These are phyloP conservation scores for Pythium periplocum DNA, from an alignment of 352 stramenopile genomes.

Conservation along the genomic window DNA sequence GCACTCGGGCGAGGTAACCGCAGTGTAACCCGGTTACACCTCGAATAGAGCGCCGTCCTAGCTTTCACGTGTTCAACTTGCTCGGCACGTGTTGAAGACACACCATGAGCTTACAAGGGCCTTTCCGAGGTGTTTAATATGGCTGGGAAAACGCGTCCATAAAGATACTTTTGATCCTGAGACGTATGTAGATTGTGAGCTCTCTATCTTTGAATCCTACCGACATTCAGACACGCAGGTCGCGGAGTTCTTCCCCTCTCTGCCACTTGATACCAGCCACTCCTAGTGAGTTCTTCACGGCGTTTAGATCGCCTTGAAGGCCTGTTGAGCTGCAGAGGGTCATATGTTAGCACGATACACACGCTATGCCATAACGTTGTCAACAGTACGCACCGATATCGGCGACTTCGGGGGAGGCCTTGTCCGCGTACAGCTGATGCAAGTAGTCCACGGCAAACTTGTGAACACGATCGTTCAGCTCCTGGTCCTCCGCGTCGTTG, in stretches of 20 bases:
- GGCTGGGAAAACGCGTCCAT: too few relatives aligned
- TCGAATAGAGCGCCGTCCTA: too few relatives aligned
- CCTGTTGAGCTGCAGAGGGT: slow-evolving; percentile 11
- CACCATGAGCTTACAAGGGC: too few relatives aligned
- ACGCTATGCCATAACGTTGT: not conserved
- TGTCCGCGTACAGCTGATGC: slow-evolving; percentile 18
- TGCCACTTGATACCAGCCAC: not conserved
- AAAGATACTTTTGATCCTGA: not conserved
- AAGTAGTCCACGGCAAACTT: slow-evolving; percentile 26
- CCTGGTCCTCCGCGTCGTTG: slow-evolving; percentile 26
- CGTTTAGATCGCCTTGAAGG: slow-evolving; percentile 22
- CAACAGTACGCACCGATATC: slow-evolving; percentile 17
- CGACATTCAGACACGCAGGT: not conserved
- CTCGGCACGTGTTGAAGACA: too few relatives aligned
- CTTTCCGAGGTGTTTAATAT: too few relatives aligned
- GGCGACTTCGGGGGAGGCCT: slow-evolving; percentile 19
- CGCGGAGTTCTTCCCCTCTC: too few relatives aligned
- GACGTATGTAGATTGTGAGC: not conserved
- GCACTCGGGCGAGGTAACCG: too few relatives aligned
- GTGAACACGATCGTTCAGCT: slow-evolving; percentile 30
- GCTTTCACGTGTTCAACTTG: too few relatives aligned
- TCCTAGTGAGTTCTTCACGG: not conserved
- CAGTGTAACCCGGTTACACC: too few relatives aligned
- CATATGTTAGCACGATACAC: slow-evolving; percentile 1
- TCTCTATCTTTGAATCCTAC: slow-evolving; percentile 5